Conservation (phyloP, 306 rosid species). For the Cucurbita ficifolia region DNA sequence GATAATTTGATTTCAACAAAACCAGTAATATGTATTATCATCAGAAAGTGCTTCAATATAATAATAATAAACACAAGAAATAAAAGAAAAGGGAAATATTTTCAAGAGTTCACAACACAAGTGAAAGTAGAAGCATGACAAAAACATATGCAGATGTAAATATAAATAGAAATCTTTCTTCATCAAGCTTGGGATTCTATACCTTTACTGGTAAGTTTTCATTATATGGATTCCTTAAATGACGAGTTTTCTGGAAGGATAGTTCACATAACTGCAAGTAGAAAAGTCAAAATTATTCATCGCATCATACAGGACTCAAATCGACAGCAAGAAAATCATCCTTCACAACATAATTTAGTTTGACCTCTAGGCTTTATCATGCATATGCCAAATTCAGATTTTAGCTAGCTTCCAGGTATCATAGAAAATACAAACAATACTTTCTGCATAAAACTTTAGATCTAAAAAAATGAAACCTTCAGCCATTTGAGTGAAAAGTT, state of each 20-base stretch:
- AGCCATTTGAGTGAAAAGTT: conserved; percentile 93
- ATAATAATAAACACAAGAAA: not conserved
- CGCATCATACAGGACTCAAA: not conserved
- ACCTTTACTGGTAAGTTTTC: conserved; percentile 99
- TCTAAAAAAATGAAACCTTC: conserved; percentile 35
- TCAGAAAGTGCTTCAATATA: not conserved
- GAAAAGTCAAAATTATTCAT: conserved; percentile 21
- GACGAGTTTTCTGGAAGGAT: conserved; percentile 96
- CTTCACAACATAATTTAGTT: not conserved
- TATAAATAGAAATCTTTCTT: not conserved
- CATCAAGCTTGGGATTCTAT: conserved; percentile 12
- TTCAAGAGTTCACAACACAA: not conserved
- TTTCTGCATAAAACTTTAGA: conserved; percentile 1
- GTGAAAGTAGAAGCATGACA: not conserved
- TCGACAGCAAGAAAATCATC: not conserved
- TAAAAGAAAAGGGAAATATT: not conserved
- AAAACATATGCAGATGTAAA: not conserved
- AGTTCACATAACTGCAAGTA: conserved; percentile 85
- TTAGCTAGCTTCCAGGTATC: not conserved
- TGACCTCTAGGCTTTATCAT: not conserved
- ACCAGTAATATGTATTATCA: not conserved
- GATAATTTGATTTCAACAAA: not conserved
- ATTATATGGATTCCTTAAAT: conserved; percentile 90
- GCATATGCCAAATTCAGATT: not conserved
- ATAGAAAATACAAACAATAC: not conserved